Evolutionary conservation across 129 eudicot genomes (phyloP).

Genomic region (Helianthus tuberosus): DNA sequence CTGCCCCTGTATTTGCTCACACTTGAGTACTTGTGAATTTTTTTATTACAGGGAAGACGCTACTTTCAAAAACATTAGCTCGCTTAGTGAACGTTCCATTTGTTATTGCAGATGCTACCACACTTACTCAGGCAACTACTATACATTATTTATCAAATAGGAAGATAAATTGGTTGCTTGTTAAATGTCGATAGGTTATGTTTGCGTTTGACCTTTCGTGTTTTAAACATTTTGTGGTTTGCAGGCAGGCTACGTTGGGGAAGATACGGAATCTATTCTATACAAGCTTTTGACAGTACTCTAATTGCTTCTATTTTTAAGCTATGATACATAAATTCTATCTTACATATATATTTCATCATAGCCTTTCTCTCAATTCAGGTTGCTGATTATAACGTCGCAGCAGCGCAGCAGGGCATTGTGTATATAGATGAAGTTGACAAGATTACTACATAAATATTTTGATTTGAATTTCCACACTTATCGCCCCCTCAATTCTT

Average conservation of each 20-base stretch:
- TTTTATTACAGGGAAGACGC: conserved; percentile 79
- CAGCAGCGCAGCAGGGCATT: conserved; percentile 99
- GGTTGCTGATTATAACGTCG: conserved; percentile 96
- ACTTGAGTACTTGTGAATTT: conserved; percentile 14
- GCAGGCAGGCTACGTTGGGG: conserved; percentile 90
- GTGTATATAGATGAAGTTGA: conserved; percentile 99
- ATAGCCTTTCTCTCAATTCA: conserved; percentile 31
- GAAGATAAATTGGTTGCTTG: too few relatives aligned
- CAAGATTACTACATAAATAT: conserved; percentile 53
- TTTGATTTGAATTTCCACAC: conserved; percentile 12
- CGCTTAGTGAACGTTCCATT: conserved; percentile 83
- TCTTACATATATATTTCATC: not conserved
- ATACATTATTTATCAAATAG: not conserved
- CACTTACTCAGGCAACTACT: conserved; percentile 69
- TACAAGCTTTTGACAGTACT: conserved; percentile 69
- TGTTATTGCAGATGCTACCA: conserved; percentile 89
- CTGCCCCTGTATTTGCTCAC: not conserved
- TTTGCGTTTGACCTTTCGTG: not conserved
- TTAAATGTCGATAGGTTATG: too few relatives aligned
- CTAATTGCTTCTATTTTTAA: conserved; percentile 4
- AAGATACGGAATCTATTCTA: conserved; percentile 78
- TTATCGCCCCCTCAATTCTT: conserved; percentile 16
- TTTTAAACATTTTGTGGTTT: conserved; percentile 8
- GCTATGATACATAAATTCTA: not conserved
- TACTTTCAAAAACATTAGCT: conserved; percentile 79